These are phyloP conservation scores for Saussurea involucrata DNA, from an alignment of 129 eudicot genomes.

Conservation along the genomic window DNA sequence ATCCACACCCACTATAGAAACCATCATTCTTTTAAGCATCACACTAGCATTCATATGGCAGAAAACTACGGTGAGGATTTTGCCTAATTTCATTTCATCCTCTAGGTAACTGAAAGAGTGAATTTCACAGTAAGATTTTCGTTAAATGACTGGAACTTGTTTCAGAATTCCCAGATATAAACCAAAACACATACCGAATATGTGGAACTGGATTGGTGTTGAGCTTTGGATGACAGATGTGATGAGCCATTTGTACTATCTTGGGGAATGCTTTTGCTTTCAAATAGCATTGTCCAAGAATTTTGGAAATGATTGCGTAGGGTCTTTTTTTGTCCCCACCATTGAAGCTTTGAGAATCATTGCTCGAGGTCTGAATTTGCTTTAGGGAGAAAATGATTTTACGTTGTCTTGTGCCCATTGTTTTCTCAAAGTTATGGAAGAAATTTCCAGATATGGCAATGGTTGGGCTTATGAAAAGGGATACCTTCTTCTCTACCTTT, in stretches of 20 bases:
- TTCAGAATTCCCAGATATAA: constrained; percentile 54
- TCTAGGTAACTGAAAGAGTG: constrained; percentile 54
- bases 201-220: constrained; percentile 52
- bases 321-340: constrained; percentile 69
- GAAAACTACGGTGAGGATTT: too few species aligned
- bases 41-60: too few species aligned
- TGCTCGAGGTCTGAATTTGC: constrained; percentile 62
- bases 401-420: constrained; percentile 87
- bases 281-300: constrained; percentile 63
- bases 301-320: constrained; percentile 76
- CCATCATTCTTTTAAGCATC: too few species aligned
- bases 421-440: constrained; percentile 57
- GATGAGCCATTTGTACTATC: too few species aligned
- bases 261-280: too few species aligned
- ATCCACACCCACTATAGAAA: too few species aligned
- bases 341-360: constrained; percentile 67
- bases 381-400: constrained; percentile 84
- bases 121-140: constrained; percentile 54
- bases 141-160: constrained; percentile 63
- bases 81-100: too few species aligned
- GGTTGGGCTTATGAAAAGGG: constrained; percentile 60
- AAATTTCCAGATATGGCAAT: constrained; percentile 63
- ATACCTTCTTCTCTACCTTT: too few species aligned
- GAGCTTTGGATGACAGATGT: constrained; percentile 79
- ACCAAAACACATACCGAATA: constrained; percentile 65